These are phyloP conservation scores for Phytophthora sp. DNA, from an alignment of 352 stramenopile species.

Conservation along the genomic window DNA sequence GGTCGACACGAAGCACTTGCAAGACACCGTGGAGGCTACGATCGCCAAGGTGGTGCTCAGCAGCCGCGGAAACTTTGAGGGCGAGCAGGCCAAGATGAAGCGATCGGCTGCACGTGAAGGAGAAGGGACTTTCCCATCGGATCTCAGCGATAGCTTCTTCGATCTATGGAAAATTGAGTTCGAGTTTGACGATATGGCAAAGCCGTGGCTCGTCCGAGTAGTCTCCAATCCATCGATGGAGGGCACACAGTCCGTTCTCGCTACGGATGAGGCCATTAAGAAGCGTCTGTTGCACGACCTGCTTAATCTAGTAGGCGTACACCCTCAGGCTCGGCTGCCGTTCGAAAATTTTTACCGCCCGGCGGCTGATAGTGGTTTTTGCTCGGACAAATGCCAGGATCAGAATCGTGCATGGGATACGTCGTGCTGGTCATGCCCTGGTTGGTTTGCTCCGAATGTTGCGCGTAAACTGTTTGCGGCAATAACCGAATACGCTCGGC, in stretches of 20 bases:
- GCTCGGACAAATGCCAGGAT: slow-evolving; percentile 67
- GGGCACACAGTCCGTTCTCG: slow-evolving; percentile 53
- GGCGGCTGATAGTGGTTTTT: slow-evolving; percentile 50
- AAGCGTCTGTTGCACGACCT: slow-evolving; percentile 67
- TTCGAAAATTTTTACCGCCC: slow-evolving; percentile 72
- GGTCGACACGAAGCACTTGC: slow-evolving; percentile 65
- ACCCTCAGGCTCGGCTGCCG: slow-evolving; percentile 58
- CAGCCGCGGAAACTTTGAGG: slow-evolving; percentile 60
- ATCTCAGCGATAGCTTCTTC: slow-evolving; percentile 87
- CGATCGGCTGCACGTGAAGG: slow-evolving; percentile 34
- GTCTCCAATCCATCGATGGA: slow-evolving; percentile 70
- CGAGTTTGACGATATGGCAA: slow-evolving; percentile 93
- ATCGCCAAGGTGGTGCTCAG: slow-evolving; percentile 70
- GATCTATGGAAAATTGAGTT: slow-evolving; percentile 97
- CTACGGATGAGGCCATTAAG: slow-evolving; percentile 76
- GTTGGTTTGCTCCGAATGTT: slow-evolving; percentile 73
- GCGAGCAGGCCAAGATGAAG: slow-evolving; percentile 53
- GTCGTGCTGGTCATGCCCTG: slow-evolving; percentile 76
- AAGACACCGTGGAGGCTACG: slow-evolving; percentile 70
- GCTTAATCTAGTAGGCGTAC: slow-evolving; percentile 70
- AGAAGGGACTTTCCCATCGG: slow-evolving; percentile 36
- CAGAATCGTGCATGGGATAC: slow-evolving; percentile 67
- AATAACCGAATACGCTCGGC: slow-evolving; percentile 68
- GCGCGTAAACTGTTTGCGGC: slow-evolving; percentile 59
- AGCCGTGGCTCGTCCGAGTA: slow-evolving; percentile 95